phyloP scores from a whole-genome alignment of 2,329 filamentous ascomycete species.

The Trichoderma gracile region DNA sequence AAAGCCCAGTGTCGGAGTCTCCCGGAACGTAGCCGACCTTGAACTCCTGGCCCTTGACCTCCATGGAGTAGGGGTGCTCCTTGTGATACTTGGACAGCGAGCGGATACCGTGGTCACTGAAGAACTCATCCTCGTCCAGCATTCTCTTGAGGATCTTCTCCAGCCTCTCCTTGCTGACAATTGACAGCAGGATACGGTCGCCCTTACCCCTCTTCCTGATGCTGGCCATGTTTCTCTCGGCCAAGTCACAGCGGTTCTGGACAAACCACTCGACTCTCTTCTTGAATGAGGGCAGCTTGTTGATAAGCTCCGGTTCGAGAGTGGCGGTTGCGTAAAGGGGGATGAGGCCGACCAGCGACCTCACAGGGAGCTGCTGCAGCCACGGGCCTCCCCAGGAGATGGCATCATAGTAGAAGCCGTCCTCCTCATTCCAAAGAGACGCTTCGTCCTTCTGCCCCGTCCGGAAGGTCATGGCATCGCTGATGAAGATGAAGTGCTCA shows the following conservation, averaged over 20 bases:
- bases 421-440: slow-evolving; percentile 93
- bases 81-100: slow-evolving; percentile 92
- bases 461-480: slow-evolving; percentile 91
- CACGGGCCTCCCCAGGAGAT: slow-evolving; percentile 95
- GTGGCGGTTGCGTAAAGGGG: slow-evolving; percentile 91
- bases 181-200: slow-evolving; percentile 79
- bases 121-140: slow-evolving; percentile 91
- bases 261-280: slow-evolving; percentile 94
- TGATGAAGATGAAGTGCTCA: slow-evolving; percentile 97
- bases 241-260: slow-evolving; percentile 79
- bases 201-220: slow-evolving; percentile 90
- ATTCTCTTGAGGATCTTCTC: slow-evolving; percentile 86
- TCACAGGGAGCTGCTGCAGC: slow-evolving; percentile 88
- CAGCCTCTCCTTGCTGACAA: slow-evolving; percentile 91
- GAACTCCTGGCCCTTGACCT: slow-evolving; percentile 89
- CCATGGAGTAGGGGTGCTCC: slow-evolving; percentile 88
- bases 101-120: slow-evolving; percentile 85
- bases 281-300: slow-evolving; percentile 89
- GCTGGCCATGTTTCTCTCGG: slow-evolving; percentile 91
- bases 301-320: slow-evolving; percentile 88
- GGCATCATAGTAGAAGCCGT: slow-evolving; percentile 97
- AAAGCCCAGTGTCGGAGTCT: slow-evolving; percentile 93
- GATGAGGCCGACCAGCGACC: slow-evolving; percentile 90
- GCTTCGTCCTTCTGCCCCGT: slow-evolving; percentile 69
- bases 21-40: slow-evolving; percentile 86